Percentiles rank a stretch among this genome's conserved stretches.
Evolutionary conservation across 805 yeast genomes (phyloP).

Genomic region (Teunomyces funiuensis): DNA sequence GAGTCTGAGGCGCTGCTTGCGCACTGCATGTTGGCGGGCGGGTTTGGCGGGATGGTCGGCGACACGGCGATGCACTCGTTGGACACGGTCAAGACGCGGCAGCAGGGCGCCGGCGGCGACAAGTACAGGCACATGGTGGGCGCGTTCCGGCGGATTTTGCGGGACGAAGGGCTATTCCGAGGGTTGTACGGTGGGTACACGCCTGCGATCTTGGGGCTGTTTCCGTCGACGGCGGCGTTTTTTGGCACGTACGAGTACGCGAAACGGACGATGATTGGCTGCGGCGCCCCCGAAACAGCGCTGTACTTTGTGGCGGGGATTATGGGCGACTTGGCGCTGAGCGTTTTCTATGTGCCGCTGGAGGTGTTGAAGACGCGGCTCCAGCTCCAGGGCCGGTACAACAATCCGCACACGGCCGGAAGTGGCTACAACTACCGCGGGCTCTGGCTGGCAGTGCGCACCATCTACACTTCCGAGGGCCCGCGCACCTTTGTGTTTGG

Average conservation of each 20-base stretch:
- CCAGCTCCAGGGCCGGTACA: slow-evolving; percentile 86
- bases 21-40: slow-evolving; percentile 83
- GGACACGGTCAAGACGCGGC: slow-evolving; percentile 95
- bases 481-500: slow-evolving; percentile 77
- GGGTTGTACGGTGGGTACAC: slow-evolving; percentile 92
- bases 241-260: slow-evolving; percentile 86
- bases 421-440: slow-evolving; percentile 87
- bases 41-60: slow-evolving; percentile 91
- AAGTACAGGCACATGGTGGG: slow-evolving; percentile 74
- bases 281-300: slow-evolving; percentile 70
- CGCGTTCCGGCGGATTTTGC: slow-evolving; percentile 73
- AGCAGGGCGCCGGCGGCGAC: slow-evolving; percentile 82
- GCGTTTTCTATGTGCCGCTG: slow-evolving; percentile 88
- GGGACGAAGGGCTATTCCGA: slow-evolving; percentile 78
- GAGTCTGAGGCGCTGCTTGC: slow-evolving; percentile 35
- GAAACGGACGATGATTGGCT: slow-evolving; percentile 68
- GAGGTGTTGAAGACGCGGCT: slow-evolving; percentile 92
- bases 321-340: slow-evolving; percentile 88
- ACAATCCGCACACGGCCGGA: slow-evolving; percentile 66
- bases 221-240: slow-evolving; percentile 93
- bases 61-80: slow-evolving; percentile 92
- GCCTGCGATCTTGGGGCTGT: slow-evolving; percentile 89
- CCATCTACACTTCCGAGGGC: slow-evolving; percentile 73
- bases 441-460: slow-evolving; percentile 64
- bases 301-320: slow-evolving; percentile 85